These are phyloP conservation scores for Aspergillus eucalypticola DNA, from an alignment of 2,329 filamentous ascomycete genomes.

Conservation along the genomic window DNA sequence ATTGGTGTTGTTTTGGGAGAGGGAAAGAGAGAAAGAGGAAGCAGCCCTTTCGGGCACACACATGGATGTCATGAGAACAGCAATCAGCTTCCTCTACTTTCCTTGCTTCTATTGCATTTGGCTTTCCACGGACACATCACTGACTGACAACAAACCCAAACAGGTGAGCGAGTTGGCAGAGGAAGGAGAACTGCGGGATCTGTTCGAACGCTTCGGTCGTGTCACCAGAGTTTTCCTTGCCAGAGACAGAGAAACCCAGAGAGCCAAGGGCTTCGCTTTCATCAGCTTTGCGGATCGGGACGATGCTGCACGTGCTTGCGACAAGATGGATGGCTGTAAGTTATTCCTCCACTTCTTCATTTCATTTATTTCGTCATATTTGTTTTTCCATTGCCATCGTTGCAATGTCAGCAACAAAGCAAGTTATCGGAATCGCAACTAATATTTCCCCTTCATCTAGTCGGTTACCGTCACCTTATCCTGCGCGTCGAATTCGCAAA, in stretches of 20 bases:
- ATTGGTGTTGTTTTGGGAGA: not conserved
- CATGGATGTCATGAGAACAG: not conserved
- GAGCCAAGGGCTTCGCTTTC: slow-evolving; percentile 98
- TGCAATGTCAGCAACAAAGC: not conserved
- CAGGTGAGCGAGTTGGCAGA: slow-evolving; percentile 96
- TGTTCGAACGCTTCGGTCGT: slow-evolving; percentile 96
- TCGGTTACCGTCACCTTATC: slow-evolving; percentile 56
- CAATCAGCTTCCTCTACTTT: slow-evolving; percentile 11
- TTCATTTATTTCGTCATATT: not conserved
- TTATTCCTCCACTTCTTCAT: slow-evolving; percentile 22
- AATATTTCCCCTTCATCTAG: slow-evolving; percentile 28
- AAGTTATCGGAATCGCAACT: not conserved
- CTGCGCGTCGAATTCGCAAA: slow-evolving; percentile 56
- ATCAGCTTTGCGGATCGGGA: slow-evolving; percentile 90
- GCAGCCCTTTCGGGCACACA: not conserved
- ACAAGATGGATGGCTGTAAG: slow-evolving; percentile 94
- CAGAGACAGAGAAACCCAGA: slow-evolving; percentile 93
- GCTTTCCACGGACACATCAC: not conserved
- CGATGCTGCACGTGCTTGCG: slow-evolving; percentile 89
- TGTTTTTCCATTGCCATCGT: not conserved
- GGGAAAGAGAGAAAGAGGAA: not conserved
- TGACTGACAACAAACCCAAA: slow-evolving; percentile 12
- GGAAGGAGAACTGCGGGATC: slow-evolving; percentile 89
- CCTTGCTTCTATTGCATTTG: not conserved
- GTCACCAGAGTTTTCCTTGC: slow-evolving; percentile 97